These are phyloP conservation scores for Ramaria rubella DNA, from an alignment of 768 basidiomycete species.

Conservation along the genomic window DNA sequence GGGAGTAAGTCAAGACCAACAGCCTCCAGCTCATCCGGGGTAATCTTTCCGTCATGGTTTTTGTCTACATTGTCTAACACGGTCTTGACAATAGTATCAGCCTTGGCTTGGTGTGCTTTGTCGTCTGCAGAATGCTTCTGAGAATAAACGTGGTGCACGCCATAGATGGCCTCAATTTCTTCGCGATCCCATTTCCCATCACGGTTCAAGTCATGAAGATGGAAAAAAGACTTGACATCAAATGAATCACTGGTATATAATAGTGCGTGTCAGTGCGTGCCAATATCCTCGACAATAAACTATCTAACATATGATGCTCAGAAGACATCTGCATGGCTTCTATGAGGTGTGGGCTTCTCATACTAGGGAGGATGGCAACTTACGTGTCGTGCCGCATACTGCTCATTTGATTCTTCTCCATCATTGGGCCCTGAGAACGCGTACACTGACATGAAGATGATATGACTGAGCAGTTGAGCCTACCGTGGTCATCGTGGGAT, in stretches of 20 bases:
- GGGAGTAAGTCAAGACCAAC: conserved; percentile 74
- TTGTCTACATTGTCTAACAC: conserved; percentile 70
- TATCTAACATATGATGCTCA: conserved; percentile 75
- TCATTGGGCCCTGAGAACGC: background rate
- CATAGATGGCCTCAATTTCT: conserved; percentile 95
- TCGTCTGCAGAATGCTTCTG: conserved; percentile 82
- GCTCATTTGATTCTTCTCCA: conserved; percentile 56
- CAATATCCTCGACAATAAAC: conserved; percentile 1
- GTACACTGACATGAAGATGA: no score
- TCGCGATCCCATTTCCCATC: conserved; percentile 78
- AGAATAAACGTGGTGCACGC: conserved; percentile 87
- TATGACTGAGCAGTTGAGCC: no score
- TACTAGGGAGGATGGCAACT: conserved; percentile 27
- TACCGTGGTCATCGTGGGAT: conserved; percentile 8
- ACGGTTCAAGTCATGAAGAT: conserved; percentile 86
- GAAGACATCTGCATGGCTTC: conserved; percentile 61
- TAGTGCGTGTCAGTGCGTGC: conserved; percentile 8
- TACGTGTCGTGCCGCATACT: conserved; percentile 91
- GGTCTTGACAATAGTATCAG: conserved; percentile 64
- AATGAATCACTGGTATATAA: conserved; percentile 59
- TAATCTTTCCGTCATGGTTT: conserved; percentile 63
- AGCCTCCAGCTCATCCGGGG: conserved; percentile 62
- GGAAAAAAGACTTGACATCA: conserved; percentile 85
- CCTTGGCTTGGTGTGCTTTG: conserved; percentile 73
- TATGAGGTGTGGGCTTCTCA: background rate